Evolutionary conservation across 2,329 filamentous ascomycete species (phyloP).

Genomic region (Trichophyton equinum): DNA sequence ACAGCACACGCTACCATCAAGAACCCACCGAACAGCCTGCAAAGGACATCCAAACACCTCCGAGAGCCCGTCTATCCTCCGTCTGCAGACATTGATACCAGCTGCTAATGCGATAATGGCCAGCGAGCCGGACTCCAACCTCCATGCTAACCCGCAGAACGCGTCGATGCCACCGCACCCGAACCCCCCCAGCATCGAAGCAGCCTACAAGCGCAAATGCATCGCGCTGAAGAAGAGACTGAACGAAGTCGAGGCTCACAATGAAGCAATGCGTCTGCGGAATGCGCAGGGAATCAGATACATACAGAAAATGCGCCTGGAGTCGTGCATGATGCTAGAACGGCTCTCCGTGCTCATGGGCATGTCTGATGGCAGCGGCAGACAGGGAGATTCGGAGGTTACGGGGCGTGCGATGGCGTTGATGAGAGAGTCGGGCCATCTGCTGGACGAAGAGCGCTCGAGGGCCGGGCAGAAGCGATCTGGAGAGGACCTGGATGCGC

Average conservation of each 20-base stretch:
- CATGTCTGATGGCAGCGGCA: constrained; percentile 26
- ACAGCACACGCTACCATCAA: not conserved
- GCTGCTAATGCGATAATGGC: not conserved
- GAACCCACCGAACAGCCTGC: not conserved
- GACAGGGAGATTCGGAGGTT: constrained; percentile 19
- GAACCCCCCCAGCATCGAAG: constrained; percentile 79
- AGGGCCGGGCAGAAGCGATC: constrained; percentile 8
- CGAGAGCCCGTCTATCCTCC: not conserved
- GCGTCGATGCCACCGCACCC: constrained; percentile 18
- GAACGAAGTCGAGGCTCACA: constrained; percentile 81
- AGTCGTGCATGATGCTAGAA: constrained; percentile 33
- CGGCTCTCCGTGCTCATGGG: constrained; percentile 30
- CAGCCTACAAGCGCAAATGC: constrained; percentile 92
- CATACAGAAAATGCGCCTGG: constrained; percentile 78
- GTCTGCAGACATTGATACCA: not conserved
- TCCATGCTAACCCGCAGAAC: constrained; percentile 15
- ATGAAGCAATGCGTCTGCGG: constrained; percentile 68
- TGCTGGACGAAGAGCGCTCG: constrained; percentile 5
- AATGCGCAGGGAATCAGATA: constrained; percentile 70
- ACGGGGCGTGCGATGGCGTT: constrained; percentile 25
- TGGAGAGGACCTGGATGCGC: constrained; percentile 18
- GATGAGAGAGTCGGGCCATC: constrained; percentile 19
- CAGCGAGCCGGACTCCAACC: constrained; percentile 1
- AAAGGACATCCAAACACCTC: not conserved
- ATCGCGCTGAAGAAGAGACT: constrained; percentile 86